A percentile compares a stretch with the other conserved stretches of the same genome.
Conservation (phyloP, 2,329 filamentous ascomycete species). For the Bipolaris zeicola region DNA sequence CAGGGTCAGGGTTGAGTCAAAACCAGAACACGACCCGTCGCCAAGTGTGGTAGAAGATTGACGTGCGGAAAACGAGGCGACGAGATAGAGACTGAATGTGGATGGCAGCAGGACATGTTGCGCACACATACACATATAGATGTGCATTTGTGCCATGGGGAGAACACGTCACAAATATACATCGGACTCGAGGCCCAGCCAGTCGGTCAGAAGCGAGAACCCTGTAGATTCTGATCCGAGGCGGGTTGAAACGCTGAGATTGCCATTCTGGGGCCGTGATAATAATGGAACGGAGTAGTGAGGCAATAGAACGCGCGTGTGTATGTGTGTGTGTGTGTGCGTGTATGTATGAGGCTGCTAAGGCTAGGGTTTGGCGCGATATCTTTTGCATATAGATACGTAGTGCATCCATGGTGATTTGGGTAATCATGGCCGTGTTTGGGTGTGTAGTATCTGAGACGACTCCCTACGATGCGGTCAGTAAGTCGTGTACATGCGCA, state of each 20-base stretch:
- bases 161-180: neutral
- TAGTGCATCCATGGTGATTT: neutral
- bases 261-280: neutral
- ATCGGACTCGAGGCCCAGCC: conserved; percentile 1
- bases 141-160: neutral
- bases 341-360: neutral
- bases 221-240: neutral
- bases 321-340: neutral
- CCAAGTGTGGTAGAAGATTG: neutral
- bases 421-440: neutral
- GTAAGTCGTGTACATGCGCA: too few relatives aligned
- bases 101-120: neutral
- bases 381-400: neutral
- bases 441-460: neutral
- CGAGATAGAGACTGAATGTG: neutral
- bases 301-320: neutral
- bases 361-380: neutral
- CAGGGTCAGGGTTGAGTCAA: neutral
- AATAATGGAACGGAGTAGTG: neutral
- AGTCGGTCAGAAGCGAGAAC: conserved; percentile 1
- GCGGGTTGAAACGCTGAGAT: neutral
- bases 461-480: too few relatives aligned
- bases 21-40: neutral
- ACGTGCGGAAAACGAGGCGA: neutral
- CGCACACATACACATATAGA: too few relatives aligned